phyloP scores from a whole-genome alignment of 2,329 filamentous ascomycete genomes.

The Mycosphaerelloides madeirae region DNA sequence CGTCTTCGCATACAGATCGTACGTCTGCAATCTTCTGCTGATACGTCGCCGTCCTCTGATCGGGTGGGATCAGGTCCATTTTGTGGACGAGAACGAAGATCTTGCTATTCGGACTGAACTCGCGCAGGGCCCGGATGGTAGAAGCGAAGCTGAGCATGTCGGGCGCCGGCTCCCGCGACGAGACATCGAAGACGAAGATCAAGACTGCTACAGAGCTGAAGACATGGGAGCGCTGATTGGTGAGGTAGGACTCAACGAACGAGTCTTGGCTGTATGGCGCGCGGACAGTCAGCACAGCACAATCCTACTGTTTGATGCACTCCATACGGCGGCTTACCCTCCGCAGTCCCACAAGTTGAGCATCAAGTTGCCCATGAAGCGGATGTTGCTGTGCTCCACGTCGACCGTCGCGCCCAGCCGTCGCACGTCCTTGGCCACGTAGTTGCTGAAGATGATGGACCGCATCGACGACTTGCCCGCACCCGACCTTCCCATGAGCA shows the following conservation, averaged over 20 bases:
- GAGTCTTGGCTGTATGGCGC: conserved; percentile 70
- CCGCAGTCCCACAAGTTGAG: conserved; percentile 98
- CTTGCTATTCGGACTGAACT: conserved; percentile 75
- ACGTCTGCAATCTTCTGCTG: conserved; percentile 76
- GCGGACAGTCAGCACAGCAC: conserved; percentile 13
- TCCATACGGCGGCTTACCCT: conserved; percentile 52
- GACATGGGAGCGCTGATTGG: conserved; percentile 89
- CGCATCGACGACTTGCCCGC: conserved; percentile 98
- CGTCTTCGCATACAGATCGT: conserved; percentile 60
- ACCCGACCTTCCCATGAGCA: conserved; percentile 80
- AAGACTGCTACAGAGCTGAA: conserved; percentile 95
- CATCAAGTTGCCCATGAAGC: conserved; percentile 95
- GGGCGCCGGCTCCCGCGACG: conserved; percentile 87
- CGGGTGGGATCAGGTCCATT: conserved; percentile 87
- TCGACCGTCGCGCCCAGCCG: conserved; percentile 93
- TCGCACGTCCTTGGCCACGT: conserved; percentile 92
- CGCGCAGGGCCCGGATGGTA: conserved; percentile 80
- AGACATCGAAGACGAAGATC: conserved; percentile 99
- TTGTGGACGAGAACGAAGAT: conserved; percentile 98
- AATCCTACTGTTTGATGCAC: neutral
- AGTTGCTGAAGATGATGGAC: conserved; percentile 98
- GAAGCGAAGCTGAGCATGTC: conserved; percentile 89
- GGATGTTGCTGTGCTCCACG: conserved; percentile 96
- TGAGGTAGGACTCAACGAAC: conserved; percentile 98
- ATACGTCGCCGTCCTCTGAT: conserved; percentile 75